Percentiles rank a stretch among this genome's conserved stretches.
These are phyloP conservation scores for Diutina ranongensis DNA, from an alignment of 1,139 yeast genomes.

Conservation along the genomic window DNA sequence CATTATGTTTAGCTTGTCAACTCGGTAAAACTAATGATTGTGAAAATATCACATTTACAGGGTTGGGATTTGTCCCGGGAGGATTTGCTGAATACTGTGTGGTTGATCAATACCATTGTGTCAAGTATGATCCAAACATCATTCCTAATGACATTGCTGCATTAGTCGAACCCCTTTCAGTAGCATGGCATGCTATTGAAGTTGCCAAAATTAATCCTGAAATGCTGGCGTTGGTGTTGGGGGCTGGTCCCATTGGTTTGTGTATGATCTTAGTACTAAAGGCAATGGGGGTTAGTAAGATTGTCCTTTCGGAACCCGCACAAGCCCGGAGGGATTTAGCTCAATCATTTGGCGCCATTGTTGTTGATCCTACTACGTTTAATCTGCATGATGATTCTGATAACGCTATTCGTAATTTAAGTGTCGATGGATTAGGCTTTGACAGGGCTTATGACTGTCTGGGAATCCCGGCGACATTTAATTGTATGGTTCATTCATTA, in stretches of 20 bases:
- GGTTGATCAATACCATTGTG: neutral
- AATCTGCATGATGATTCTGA: neutral
- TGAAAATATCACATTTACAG: neutral
- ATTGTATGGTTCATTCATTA: neutral
- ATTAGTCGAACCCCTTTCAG: neutral
- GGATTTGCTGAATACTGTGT: conserved; percentile 4
- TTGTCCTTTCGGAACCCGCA: neutral
- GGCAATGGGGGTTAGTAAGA: neutral
- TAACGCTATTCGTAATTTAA: neutral
- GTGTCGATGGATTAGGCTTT: neutral
- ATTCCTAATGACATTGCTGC: conserved; percentile 3
- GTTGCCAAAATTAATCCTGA: neutral
- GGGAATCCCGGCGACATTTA: conserved; percentile 3
- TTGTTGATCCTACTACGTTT: neutral
- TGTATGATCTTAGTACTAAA: neutral
- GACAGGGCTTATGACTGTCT: conserved; percentile 2
- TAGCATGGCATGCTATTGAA: neutral
- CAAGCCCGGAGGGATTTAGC: neutral
- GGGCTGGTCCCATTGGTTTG: conserved; percentile 4
- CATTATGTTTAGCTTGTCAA: neutral
- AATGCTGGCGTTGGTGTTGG: neutral
- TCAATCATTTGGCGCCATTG: neutral
- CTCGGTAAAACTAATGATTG: neutral
- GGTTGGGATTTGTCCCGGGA: neutral
- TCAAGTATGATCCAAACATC: neutral